Percentiles rank a stretch among this genome's conserved stretches.
Evolutionary conservation across 2,329 filamentous ascomycete genomes (phyloP).

Genomic region (Neonectria coccinea): DNA sequence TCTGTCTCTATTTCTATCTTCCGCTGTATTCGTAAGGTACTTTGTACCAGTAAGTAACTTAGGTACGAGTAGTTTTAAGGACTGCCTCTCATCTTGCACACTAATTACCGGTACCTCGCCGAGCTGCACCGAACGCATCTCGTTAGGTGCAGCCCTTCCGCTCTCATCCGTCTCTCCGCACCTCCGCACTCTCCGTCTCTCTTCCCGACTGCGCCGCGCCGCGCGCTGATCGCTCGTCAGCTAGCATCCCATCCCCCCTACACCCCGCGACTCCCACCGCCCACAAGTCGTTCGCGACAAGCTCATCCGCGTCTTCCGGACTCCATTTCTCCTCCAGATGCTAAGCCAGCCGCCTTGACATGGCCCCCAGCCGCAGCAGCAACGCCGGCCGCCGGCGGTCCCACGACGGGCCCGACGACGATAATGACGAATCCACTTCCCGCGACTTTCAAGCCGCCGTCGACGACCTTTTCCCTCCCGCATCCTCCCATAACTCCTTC

Average conservation of each 20-base stretch:
- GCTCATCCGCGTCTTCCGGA: not conserved
- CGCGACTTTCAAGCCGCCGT: slow-evolving; percentile 41
- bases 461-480: slow-evolving; percentile 40
- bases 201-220: not conserved
- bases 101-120: not conserved
- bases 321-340: slow-evolving; percentile 40
- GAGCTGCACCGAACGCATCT: not conserved
- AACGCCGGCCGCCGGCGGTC: slow-evolving; percentile 38
- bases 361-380: slow-evolving; percentile 45
- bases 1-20: not conserved
- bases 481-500: slow-evolving; percentile 36
- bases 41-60: too few species aligned
- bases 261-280: not conserved
- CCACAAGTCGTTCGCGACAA: slow-evolving; percentile 3
- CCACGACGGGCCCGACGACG: slow-evolving; percentile 25
- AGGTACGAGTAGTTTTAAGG: too few species aligned
- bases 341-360: slow-evolving; percentile 40
- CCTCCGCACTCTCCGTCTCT: slow-evolving; percentile 1
- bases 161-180: not conserved
- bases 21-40: not conserved
- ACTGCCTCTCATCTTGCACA: not conserved
- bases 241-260: not conserved
- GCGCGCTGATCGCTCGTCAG: slow-evolving; percentile 6
- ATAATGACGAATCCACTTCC: slow-evolving; percentile 28
- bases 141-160: not conserved